A percentile compares a stretch with the other conserved stretches of the same genome.
phyloP scores from a whole-genome alignment of 768 basidiomycete species.

The Lactarius akahatsu region DNA sequence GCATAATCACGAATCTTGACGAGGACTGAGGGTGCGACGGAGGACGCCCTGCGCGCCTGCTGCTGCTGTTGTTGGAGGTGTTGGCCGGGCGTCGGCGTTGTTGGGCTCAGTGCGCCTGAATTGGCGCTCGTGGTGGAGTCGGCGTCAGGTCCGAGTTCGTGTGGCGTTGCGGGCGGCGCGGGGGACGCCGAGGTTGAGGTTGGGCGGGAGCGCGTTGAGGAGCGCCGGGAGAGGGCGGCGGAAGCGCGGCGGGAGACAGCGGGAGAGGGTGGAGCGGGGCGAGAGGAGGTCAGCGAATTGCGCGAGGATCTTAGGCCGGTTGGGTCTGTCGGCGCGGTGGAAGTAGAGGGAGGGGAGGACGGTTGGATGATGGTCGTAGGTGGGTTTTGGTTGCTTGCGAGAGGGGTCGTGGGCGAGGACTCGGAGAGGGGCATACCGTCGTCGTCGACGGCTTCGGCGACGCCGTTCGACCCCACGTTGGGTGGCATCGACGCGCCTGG shows the following conservation, averaged over 20 bases:
- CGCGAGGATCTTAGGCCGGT: constrained; percentile 35
- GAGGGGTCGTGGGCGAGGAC: constrained; percentile 19
- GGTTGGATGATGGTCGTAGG: neutral
- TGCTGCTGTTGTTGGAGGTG: neutral
- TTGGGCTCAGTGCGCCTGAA: neutral
- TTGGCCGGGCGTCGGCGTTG: constrained; percentile 19
- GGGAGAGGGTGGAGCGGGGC: constrained; percentile 64
- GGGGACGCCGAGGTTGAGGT: constrained; percentile 40
- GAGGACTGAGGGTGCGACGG: constrained; percentile 23
- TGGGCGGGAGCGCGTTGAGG: constrained; percentile 42
- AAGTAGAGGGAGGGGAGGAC: neutral
- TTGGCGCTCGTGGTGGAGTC: neutral
- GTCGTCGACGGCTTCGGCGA: neutral
- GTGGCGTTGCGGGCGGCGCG: constrained; percentile 13
- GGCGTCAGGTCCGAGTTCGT: constrained; percentile 23
- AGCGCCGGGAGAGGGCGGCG: constrained; percentile 37
- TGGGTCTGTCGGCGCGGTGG: constrained; percentile 16
- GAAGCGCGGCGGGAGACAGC: constrained; percentile 49
- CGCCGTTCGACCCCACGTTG: neutral
- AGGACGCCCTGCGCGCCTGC: neutral
- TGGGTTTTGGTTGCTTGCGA: constrained; percentile 15
- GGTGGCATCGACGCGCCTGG: neutral
- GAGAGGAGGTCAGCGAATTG: constrained; percentile 45
- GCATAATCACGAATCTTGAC: constrained; percentile 55
- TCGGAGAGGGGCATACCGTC: neutral